Percentiles rank a stretch among this genome's conserved stretches.
These are phyloP conservation scores for Stephanodiscus triporus DNA, from an alignment of 108 stramenopile genomes.

Conservation along the genomic window DNA sequence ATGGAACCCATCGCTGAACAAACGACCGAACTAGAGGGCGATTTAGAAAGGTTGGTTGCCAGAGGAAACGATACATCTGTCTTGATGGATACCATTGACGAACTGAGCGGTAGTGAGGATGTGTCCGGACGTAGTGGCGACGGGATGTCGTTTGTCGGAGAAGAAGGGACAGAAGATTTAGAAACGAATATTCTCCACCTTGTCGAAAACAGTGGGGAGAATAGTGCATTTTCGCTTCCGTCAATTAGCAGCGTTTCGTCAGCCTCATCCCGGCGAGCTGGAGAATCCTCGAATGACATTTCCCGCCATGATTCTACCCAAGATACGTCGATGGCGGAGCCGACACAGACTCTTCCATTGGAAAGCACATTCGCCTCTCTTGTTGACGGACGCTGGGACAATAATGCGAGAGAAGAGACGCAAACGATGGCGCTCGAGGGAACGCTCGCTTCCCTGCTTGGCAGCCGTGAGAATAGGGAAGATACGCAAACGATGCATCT, in stretches of 20 bases:
- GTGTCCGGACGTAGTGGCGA: constrained; percentile 43
- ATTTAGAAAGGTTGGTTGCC: constrained; percentile 32
- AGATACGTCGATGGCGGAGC: constrained; percentile 39
- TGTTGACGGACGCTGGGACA: constrained; percentile 1
- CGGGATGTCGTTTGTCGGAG: neutral
- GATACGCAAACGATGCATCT: constrained; percentile 41
- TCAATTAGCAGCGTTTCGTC: constrained; percentile 31
- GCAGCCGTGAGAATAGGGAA: constrained; percentile 28
- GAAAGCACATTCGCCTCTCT: constrained; percentile 23
- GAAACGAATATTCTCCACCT: constrained; percentile 60
- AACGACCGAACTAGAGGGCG: constrained; percentile 45
- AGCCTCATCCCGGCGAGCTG: neutral
- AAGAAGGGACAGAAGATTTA: constrained; percentile 55
- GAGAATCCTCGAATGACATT: neutral
- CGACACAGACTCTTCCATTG: constrained; percentile 48
- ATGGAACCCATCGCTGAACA: constrained; percentile 28
- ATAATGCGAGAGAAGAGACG: constrained; percentile 18
- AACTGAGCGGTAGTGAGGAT: constrained; percentile 14
- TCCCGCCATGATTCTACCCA: constrained; percentile 14
- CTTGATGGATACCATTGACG: constrained; percentile 34
- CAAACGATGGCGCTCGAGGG: constrained; percentile 44
- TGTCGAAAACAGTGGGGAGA: constrained; percentile 50
- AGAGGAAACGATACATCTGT: constrained; percentile 31
- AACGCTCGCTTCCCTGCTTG: constrained; percentile 29
- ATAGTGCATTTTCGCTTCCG: constrained; percentile 41